Evolutionary conservation across 495 filamentous ascomycete species (phyloP), one percentile per base, ranked within the genome.

Genomic region (Choiromyces venosus): DNA sequence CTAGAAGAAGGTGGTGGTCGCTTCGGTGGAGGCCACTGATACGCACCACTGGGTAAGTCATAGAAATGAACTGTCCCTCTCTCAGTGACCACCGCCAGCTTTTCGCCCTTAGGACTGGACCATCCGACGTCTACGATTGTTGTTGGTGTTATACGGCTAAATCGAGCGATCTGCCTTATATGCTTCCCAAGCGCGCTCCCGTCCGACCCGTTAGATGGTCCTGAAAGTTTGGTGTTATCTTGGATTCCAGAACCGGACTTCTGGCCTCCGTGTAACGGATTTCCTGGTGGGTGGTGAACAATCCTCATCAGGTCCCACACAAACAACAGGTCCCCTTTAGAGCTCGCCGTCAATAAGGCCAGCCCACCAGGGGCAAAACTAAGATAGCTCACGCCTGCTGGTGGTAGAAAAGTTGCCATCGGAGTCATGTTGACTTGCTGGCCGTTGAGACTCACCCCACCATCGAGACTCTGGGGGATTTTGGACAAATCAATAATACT

Each of bases 41-140:
- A 93, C 4, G 93, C 92, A 68, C 87, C 91, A 37, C 88, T 83
- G n/a, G 93, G 92, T 66, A 97, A 83, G 77, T 97, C 91, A 76
- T 95, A 89, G 36, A 96, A 88, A 82, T 99, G 95, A 6, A 97
- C 89, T 2, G 95, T 99, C n/a, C 94, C 92, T 76, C 92, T 91
- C 72, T 94, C 90, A 14, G 94, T 97, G 65, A 97, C 87, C 79
- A 99, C 88, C 18, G 94, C 94, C 18, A 93, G 82, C 73, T 90
- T 87, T 77, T 96, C 92, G 18, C 91, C 92, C 65, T 88, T 89
- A 10, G 94, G 93, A 52, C 87, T 85, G 1, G 89, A 90, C 95
- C 95, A 99, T 10, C 89, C 89, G 25, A 97, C 90, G 80, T 97
- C 94, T 3, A 97, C 87, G 61, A 97, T 92, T 64, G 90, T 91